Base-by-base conservation (phyloP, 148 eudicot species). In the Drosera capensis region DNA sequence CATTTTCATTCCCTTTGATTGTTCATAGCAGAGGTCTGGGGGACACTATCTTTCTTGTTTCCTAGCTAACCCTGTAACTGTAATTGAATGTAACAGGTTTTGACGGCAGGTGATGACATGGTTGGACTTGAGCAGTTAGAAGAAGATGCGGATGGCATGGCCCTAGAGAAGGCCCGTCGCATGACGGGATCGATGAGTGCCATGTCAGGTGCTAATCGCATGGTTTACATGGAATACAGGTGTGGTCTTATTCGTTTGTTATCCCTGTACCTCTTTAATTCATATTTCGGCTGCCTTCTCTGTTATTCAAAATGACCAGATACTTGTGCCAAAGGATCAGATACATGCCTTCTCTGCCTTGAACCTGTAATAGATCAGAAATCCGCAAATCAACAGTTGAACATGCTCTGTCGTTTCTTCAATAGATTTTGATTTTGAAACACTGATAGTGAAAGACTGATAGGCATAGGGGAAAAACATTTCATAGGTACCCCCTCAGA, bases 161-260 rank as follows among this genome's bases (percentile, higher is more conserved):
- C 99, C 51, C 80, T 86, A 6, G 80, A 71, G 29, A 82, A 82
- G 58, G 93, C 85, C 23, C 81, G 93, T 40, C 93, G 95, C 25
- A 58, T 65, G 9, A 65, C 46, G 45, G 93, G 93, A 21, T 84
- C 97, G 20, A 84, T 90, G 97, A 90, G 97, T 62, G 71, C 73
- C 58, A 80, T 90, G 93, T 90, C 97, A 0, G 97, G 95, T 40
- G 93, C 97, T 13, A 65, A 31, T 23, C 93, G 97, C 45, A 84
- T 71, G 93, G 73, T 80, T 36, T 90, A 84, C 66, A 80, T 84
- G 93, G 97, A 90, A 62, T 90, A 80, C 73, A 71, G 54, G 95
- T 88, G 64, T 49, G 83, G 2, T 23, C 14, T 25, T 19, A 24
- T 8, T 18, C 13, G 4, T 20, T 30, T 25, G 9, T 22, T 7